These are phyloP conservation scores for Amyloporia xantha DNA, from an alignment of 768 basidiomycete genomes.

Conservation along the genomic window DNA sequence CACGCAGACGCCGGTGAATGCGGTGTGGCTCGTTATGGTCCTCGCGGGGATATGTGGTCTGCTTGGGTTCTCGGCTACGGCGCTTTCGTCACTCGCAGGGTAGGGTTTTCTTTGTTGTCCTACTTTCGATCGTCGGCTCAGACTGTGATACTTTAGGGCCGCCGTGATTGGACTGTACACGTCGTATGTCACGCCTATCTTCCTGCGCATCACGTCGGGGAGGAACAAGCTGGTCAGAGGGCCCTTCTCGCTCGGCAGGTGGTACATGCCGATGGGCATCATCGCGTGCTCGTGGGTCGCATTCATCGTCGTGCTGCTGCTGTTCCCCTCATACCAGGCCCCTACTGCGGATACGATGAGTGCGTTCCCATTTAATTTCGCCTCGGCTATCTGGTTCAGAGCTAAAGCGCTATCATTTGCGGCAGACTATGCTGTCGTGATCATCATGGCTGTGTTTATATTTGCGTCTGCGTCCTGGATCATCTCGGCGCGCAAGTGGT, in stretches of 20 bases:
- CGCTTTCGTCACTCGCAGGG: slow-evolving; percentile 63
- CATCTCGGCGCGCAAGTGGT: slow-evolving; percentile 64
- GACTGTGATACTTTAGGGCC: slow-evolving; percentile 34
- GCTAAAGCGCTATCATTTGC: background rate
- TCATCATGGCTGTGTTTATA: slow-evolving; percentile 57
- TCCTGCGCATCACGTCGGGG: slow-evolving; percentile 66
- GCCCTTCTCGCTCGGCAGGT: slow-evolving; percentile 53
- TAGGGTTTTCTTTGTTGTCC: slow-evolving; percentile 23
- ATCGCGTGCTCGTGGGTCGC: slow-evolving; percentile 61
- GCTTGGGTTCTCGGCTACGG: slow-evolving; percentile 58
- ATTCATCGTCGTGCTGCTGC: slow-evolving; percentile 52
- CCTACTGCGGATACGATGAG: slow-evolving; percentile 47
- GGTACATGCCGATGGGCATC: slow-evolving; percentile 52
- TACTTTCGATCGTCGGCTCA: background rate
- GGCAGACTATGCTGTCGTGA: slow-evolving; percentile 62
- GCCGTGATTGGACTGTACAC: slow-evolving; percentile 68
- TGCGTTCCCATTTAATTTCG: slow-evolving; percentile 25
- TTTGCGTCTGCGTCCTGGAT: slow-evolving; percentile 62
- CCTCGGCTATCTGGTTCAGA: background rate
- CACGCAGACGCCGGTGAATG: slow-evolving; percentile 68
- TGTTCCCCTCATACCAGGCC: slow-evolving; percentile 45
- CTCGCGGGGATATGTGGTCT: slow-evolving; percentile 51
- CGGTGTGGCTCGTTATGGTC: slow-evolving; percentile 68
- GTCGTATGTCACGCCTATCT: slow-evolving; percentile 61
- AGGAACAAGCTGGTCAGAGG: slow-evolving; percentile 51